These are phyloP conservation scores for Annulohypoxylon bovei DNA, from an alignment of 495 filamentous ascomycete genomes.

Conservation along the genomic window DNA sequence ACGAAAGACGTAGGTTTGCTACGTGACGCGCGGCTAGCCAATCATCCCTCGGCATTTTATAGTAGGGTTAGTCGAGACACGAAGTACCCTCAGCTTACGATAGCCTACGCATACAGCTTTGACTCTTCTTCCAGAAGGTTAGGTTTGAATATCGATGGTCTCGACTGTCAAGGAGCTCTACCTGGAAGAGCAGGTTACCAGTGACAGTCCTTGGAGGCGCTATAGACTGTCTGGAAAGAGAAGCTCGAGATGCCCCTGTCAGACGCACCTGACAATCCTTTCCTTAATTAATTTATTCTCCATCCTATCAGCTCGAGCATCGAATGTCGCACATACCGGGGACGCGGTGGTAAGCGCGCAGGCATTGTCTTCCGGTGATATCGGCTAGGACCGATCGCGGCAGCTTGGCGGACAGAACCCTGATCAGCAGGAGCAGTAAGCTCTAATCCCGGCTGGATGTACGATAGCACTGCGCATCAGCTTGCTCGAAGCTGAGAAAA, in stretches of 20 bases:
- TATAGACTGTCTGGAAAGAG: conserved; percentile 31
- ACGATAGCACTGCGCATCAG: not conserved
- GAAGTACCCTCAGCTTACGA: not conserved
- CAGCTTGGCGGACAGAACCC: conserved; percentile 30
- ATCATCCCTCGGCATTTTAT: conserved; percentile 22
- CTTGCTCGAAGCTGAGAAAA: not conserved
- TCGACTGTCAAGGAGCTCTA: conserved; percentile 23
- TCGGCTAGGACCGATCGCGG: conserved; percentile 33
- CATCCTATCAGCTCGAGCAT: conserved; percentile 31
- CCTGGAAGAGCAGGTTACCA: conserved; percentile 29
- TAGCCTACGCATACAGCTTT: conserved; percentile 6
- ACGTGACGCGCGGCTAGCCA: conserved; percentile 21
- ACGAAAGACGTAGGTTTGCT: conserved; percentile 12
- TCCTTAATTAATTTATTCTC: conserved; percentile 1
- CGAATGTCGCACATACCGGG: conserved; percentile 18
- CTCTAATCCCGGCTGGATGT: not conserved
- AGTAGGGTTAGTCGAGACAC: conserved; percentile 16
- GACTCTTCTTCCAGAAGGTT: conserved; percentile 7
- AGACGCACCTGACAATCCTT: conserved; percentile 30
- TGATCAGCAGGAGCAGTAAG: conserved; percentile 28
- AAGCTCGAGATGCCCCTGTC: conserved; percentile 31
- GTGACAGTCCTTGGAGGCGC: not conserved
- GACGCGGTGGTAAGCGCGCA: conserved; percentile 26
- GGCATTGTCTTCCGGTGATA: conserved; percentile 17
- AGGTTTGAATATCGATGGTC: conserved; percentile 22